Evolutionary conservation across 192 early-diverging fungal genomes (phyloP).

Genomic region (Gorgonomyces haynaldii): DNA sequence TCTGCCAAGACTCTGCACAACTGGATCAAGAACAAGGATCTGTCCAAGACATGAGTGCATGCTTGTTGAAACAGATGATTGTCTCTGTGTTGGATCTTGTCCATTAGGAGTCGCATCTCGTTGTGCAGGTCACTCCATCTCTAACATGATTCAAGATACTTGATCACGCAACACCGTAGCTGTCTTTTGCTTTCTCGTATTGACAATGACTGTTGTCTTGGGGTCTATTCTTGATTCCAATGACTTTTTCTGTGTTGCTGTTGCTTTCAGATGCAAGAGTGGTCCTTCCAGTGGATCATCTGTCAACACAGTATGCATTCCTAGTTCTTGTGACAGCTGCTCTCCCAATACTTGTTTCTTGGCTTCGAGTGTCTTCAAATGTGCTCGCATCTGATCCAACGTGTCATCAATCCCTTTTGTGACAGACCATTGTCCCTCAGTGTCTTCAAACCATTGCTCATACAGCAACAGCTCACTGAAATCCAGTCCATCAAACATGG

Average conservation of each 20-base stretch:
- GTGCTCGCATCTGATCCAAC: slow-evolving; percentile 3
- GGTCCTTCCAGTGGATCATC: no score
- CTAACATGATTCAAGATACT: slow-evolving; percentile 2
- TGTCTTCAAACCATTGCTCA: neutral
- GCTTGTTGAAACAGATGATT: slow-evolving; percentile 15
- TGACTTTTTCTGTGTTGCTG: no score
- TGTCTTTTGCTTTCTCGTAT: neutral
- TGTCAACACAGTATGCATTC: no score
- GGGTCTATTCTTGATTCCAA: no score
- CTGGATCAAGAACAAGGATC: slow-evolving; percentile 8
- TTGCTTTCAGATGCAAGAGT: no score
- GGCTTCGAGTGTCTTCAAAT: neutral
- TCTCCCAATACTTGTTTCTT: slow-evolving; percentile 9
- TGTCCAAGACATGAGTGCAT: slow-evolving; percentile 17
- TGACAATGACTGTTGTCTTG: no score
- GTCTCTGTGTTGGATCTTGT: slow-evolving; percentile 9
- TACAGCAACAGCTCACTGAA: neutral
- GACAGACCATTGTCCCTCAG: neutral
- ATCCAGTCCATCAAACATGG: neutral
- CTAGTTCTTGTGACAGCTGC: slow-evolving; percentile 1
- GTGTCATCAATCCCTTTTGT: neutral
- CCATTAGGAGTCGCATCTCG: slow-evolving; percentile 3
- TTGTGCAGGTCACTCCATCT: slow-evolving; percentile 20
- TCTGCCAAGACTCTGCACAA: slow-evolving; percentile 28
- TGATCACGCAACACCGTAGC: neutral